Evolutionary conservation across 768 basidiomycete species (phyloP).

Genomic region (Wakefieldia striispora): DNA sequence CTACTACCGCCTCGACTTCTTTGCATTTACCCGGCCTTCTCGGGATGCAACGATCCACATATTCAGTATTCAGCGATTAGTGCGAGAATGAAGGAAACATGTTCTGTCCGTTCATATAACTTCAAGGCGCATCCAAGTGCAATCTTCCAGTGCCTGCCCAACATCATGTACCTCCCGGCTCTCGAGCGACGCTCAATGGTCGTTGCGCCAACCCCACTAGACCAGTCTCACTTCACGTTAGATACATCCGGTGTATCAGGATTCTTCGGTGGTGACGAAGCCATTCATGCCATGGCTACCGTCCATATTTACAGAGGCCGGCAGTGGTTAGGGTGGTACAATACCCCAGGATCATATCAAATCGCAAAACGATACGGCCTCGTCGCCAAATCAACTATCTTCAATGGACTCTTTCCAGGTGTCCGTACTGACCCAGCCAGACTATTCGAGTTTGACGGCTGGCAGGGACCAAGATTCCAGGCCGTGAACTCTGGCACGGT

Average conservation of each 20-base stretch:
- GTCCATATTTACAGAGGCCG: constrained; percentile 34
- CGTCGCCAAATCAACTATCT: constrained; percentile 32
- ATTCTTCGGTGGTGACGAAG: constrained; percentile 38
- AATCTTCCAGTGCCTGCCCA: no score
- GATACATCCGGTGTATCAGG: constrained; percentile 36
- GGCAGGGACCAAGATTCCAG: constrained; percentile 30
- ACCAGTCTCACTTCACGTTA: constrained; percentile 24
- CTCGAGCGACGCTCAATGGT: constrained; percentile 17
- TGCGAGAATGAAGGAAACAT: no score
- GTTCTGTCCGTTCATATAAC: no score
- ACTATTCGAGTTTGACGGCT: constrained; percentile 31
- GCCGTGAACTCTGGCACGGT: constrained; percentile 33
- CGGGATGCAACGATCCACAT: no score
- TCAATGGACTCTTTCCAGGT: constrained; percentile 35
- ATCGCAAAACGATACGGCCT: constrained; percentile 34
- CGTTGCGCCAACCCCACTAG: constrained; percentile 8
- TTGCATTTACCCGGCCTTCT: no score
- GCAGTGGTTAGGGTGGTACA: constrained; percentile 38
- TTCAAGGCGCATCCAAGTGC: no score
- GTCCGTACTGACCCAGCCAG: constrained; percentile 31
- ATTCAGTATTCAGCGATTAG: no score
- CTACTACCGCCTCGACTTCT: no score
- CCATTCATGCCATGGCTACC: constrained; percentile 37
- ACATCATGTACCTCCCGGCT: no score
- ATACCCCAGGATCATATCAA: constrained; percentile 36